These are phyloP conservation scores for Phyllosticta citriasiana DNA, from an alignment of 2,329 filamentous ascomycete genomes.

Conservation along the genomic window DNA sequence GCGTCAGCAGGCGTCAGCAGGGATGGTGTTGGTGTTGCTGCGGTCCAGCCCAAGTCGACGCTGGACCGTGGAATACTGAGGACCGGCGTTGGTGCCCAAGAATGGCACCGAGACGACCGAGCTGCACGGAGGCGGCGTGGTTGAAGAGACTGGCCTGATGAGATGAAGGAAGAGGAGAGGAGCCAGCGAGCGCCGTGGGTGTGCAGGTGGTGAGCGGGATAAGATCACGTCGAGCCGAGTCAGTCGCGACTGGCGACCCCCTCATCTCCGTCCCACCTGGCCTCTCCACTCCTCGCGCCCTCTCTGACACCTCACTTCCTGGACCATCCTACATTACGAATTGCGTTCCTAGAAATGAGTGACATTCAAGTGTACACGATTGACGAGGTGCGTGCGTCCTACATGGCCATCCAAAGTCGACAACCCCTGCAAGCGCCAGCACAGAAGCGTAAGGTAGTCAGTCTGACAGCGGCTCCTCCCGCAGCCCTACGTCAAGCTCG, in stretches of 20 bases:
- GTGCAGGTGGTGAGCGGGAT: not conserved
- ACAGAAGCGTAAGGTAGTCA: not conserved
- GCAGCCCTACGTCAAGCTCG: conserved; percentile 47
- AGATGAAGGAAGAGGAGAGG: not conserved
- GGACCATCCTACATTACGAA: not conserved
- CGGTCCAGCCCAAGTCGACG: not conserved
- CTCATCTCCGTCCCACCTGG: not conserved
- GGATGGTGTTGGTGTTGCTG: not conserved
- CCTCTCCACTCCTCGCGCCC: conserved; percentile 1
- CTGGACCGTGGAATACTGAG: not conserved
- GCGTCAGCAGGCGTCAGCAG: not conserved
- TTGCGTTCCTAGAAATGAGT: not conserved
- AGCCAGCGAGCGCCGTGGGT: too few relatives aligned
- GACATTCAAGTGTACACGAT: conserved; percentile 9
- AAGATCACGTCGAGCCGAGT: not conserved
- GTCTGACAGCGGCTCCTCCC: conserved; percentile 1
- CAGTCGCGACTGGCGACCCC: conserved; percentile 1
- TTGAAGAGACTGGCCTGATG: not conserved
- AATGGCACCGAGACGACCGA: not conserved
- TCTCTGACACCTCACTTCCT: not conserved
- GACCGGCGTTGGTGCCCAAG: not conserved
- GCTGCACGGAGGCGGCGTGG: not conserved
- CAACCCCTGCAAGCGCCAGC: not conserved
- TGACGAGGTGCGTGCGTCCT: conserved; percentile 3
- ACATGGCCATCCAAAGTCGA: not conserved